Evolutionary conservation across 139 green algal species (phyloP), one percentile per base, ranked within the genome.

Genomic region (Coelastrella sp.): DNA sequence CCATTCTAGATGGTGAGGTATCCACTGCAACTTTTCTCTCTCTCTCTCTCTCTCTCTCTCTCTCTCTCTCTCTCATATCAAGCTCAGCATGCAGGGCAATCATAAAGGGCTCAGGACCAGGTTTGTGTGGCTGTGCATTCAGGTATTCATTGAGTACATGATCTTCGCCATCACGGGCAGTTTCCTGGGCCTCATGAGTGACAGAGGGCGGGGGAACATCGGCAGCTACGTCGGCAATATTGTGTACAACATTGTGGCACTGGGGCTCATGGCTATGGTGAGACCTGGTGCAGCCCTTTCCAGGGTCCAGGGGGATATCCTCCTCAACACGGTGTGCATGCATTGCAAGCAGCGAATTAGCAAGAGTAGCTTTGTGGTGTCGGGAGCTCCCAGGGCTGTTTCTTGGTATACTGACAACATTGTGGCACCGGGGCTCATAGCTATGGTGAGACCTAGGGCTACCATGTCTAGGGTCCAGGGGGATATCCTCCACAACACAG

Each of bases 131-230:
- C 68, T 32, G 14, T 76, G 68, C n/a, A 4, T 32, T 6, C 54
- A 73, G 10, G 89, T 94, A 54, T 91, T 94, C 71, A 92, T 90
- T 7, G 94, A 96, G 64, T 92, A 94, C 7, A 89, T 77, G 80
- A 96, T 96, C 22, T 89, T 96, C 68, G 90, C 93, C 3, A 56
- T 95, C 0, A 96, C 94, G 77, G 94, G 94, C 54, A 92, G 84
- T 66, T 92, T 92, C 3, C 85, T 96, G 17, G 94, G 94, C 11
- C 83, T 93, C 19, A 92, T 96, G 59, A 92, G 85, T 23, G 93
- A 96, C 79, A 74, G 93, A 4, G 94, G 94, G 3, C 81, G 91
- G 2, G 90, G 90, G 54, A 96, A 82, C 66, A 95, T 96, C 68
- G 85, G 93, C 57, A 81, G 66, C 65, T 96, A 92, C 76, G 89